These are phyloP conservation scores for Chlorella vulgaris DNA, from an alignment of 139 green algal species.

Conservation along the genomic window DNA sequence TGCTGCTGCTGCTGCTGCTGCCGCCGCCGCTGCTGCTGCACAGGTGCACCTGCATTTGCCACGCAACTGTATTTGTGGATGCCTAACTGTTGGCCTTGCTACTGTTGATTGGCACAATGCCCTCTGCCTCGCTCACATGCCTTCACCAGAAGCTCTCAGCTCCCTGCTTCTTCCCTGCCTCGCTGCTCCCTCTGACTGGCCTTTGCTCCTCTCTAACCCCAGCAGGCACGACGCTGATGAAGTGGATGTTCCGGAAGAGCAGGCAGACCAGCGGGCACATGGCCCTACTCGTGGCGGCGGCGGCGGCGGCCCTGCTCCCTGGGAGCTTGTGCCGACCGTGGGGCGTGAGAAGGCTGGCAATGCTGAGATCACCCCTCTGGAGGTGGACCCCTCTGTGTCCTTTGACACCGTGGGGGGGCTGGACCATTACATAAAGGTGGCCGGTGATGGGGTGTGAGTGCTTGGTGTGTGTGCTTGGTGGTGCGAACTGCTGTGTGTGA, in stretches of 20 bases:
- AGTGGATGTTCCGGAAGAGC: slow-evolving; percentile 1
- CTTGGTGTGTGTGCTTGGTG: slow-evolving; percentile 1
- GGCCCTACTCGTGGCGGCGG: not conserved
- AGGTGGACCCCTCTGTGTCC: slow-evolving; percentile 85
- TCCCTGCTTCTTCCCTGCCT: not conserved
- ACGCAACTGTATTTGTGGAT: too few species aligned
- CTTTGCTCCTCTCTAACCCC: not conserved
- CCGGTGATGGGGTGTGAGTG: not conserved
- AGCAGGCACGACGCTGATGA: slow-evolving; percentile 1
- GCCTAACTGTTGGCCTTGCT: too few species aligned
- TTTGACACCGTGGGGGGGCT: slow-evolving; percentile 92
- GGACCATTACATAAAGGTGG: slow-evolving; percentile 75
- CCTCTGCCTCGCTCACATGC: too few species aligned
- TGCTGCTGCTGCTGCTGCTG: not conserved
- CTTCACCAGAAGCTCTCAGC: not conserved
- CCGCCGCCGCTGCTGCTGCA: too few species aligned
- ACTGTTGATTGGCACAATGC: too few species aligned
- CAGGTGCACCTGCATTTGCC: too few species aligned
- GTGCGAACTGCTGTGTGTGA: not conserved
- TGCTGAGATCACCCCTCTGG: slow-evolving; percentile 82
- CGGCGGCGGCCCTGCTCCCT: not conserved
- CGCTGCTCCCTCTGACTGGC: not conserved
- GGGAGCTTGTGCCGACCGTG: not conserved
- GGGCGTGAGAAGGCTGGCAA: slow-evolving; percentile 46
- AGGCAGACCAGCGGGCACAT: not conserved